Evolutionary conservation across 352 stramenopile species (phyloP), one percentile per base, ranked within the genome.

Genomic region (Globisporangium takayamanum): DNA sequence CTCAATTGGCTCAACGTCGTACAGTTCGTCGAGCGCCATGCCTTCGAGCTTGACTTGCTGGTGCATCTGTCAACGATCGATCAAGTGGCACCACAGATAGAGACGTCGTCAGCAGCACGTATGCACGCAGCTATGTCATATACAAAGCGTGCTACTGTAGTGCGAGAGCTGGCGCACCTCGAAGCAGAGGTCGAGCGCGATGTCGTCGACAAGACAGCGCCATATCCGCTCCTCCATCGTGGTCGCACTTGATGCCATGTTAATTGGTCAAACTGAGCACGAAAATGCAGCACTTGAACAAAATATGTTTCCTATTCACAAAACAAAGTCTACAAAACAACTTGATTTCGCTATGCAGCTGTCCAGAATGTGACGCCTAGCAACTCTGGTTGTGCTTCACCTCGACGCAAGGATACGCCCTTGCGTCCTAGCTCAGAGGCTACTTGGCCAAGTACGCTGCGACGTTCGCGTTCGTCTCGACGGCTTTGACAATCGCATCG

Each of bases 21-120:
- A 85, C 10, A 91, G 69, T 46, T 91, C 77, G 44, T 91, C 81
- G 5, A 91, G 70, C 52, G 62, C 78, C 67, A 88, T 76, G 20
- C 77, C 77, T 25, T 80, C 70, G 41, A 81, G 69, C 28, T 78
- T 77, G 57, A 87, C 66, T 56, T 84, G 67, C 46, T 67, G 70
- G 54, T 91, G 77, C 57, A 87, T 87, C 81, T 90, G 55, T 7
- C 8, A 14, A 6, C 14, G 18, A 15, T 14, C 16, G 7, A 66
- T 2, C 37, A 18, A 41, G 7, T 10, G 39, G 12, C 2, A 49
- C 3, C 10, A 41, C 12, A n/a, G 18, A 46, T 14, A 36, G 10
- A 45, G 16, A 28, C 15, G 0, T 8, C 52, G 6, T 42, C 25
- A 33, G 15, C 28, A 46, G n/a, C 11, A 16, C 10, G 47, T 15